Percentiles rank a stretch among this genome's conserved stretches.
Evolutionary conservation across 495 filamentous ascomycete species (phyloP).

Genomic region (Daldinia concentrica): DNA sequence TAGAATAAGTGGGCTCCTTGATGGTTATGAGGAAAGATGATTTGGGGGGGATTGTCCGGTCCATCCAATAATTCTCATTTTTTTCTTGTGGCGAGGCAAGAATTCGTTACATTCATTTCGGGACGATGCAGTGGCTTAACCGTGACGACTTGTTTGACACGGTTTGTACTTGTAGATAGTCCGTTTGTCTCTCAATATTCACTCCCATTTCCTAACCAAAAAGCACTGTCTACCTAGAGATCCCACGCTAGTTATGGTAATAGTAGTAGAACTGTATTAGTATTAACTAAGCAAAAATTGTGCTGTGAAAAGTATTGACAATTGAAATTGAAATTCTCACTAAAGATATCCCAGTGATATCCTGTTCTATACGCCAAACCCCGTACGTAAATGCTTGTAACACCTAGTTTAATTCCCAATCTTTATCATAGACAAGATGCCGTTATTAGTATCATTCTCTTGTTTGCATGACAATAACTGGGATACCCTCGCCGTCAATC

Average conservation of each 20-base stretch:
- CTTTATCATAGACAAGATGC: neutral
- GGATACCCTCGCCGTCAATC: slow-evolving; percentile 64
- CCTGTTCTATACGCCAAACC: slow-evolving; percentile 5
- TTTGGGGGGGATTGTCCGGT: slow-evolving; percentile 7
- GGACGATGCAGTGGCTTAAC: slow-evolving; percentile 3
- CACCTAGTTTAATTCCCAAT: neutral
- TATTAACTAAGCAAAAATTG: neutral
- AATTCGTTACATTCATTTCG: slow-evolving; percentile 13
- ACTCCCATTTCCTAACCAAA: slow-evolving; percentile 7
- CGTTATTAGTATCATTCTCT: slow-evolving; percentile 8
- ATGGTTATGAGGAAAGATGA: neutral
- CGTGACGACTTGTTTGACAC: slow-evolving; percentile 5
- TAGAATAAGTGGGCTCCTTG: slow-evolving; percentile 2
- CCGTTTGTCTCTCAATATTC: slow-evolving; percentile 7
- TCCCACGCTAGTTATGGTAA: neutral
- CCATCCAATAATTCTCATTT: slow-evolving; percentile 15
- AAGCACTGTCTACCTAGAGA: neutral
- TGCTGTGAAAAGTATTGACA: neutral
- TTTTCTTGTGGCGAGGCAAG: slow-evolving; percentile 2
- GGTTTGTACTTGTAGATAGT: slow-evolving; percentile 30
- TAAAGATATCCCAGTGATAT: slow-evolving; percentile 5
- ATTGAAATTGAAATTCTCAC: neutral
- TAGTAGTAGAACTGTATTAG: neutral
- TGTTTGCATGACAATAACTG: slow-evolving; percentile 55
- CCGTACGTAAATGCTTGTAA: neutral